Conservation (phyloP, 2,329 filamentous ascomycete genomes). For the Pyrenochaeta sp. region DNA sequence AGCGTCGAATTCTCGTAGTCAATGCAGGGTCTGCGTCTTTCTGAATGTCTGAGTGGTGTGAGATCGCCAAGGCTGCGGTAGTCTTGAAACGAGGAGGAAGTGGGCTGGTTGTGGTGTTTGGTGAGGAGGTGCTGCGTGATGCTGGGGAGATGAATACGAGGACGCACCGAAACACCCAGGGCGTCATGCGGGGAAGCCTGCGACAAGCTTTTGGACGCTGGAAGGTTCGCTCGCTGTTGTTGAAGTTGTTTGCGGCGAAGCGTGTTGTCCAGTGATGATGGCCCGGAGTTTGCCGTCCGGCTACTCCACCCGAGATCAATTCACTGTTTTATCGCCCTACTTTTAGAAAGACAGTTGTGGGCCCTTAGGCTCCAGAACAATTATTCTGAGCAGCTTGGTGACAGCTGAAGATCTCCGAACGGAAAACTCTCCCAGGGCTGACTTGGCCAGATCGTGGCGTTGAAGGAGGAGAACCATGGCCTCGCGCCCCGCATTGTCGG, state of each 20-base stretch:
- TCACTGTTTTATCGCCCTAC: background rate
- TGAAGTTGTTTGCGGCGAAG: background rate
- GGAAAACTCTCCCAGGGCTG: no score
- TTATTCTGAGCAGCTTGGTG: no score
- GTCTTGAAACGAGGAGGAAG: background rate
- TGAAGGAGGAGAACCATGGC: no score
- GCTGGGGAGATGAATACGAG: background rate
- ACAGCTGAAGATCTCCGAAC: no score
- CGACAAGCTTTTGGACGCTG: background rate
- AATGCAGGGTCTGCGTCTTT: background rate
- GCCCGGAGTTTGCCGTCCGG: background rate
- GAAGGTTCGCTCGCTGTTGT: background rate
- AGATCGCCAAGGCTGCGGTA: background rate
- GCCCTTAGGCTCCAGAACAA: background rate
- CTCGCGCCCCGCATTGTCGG: no score
- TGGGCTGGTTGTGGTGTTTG: background rate
- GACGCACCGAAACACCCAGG: background rate
- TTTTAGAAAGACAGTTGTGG: background rate
- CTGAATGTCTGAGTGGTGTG: background rate
- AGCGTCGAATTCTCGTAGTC: background rate
- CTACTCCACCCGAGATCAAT: background rate
- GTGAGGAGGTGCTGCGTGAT: background rate
- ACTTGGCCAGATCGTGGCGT: no score
- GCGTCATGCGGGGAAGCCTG: background rate
- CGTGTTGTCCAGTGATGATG: background rate